Evolutionary conservation across 179 eudicot genomes (phyloP), one percentile per base, ranked within the genome.

Genomic region (Spergularia azorica): DNA sequence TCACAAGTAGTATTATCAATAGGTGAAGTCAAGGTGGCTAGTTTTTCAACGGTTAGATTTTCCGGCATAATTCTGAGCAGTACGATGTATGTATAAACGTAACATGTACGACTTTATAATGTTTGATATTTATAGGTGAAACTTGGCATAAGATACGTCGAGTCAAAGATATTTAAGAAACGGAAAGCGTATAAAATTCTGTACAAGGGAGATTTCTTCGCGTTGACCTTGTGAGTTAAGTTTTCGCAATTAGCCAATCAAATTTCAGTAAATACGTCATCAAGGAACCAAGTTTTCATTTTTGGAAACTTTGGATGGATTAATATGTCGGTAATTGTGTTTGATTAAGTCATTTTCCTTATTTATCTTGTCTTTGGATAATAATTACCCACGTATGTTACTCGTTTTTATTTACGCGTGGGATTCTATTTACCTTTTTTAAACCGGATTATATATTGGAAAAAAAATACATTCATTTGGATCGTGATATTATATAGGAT

Each of bases 131-230:
- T 71, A 71, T 71, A 55, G 21, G 50, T 2, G 21, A 9, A 26
- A 4, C 2, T 39, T 43, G 60, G 15, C 15, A 13, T 16, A 2
- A 17, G n/a, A 69, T 12, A 52, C 17, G 11, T 14, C 48, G 3
- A 9, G 16, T 69, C 1, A 18, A 32, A 9, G 43, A 12, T 9
- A 12, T 13, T n/a, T n/a, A 21, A 20, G 14, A 70, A 48, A 67
- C 50, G 75, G 75, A 58, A 72, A 39, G 55, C 26, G 65, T n/a
- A 58, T 72, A 72, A 58, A 72, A 72, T 59, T 72, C 75, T 72
- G 4, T 1, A 69, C 3, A 0, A 20, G 3, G 13, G 4, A 8
- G 17, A 50, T 69, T 50, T 69, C 7, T 20, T 51, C 14, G 39
- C 5, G 6, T 65, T 65, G 21, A 65, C 20, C 17, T 10, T 59